Percentiles rank a stretch among this genome's conserved stretches.
phyloP scores from a whole-genome alignment of 208 protist genomes.

The Trypanosoma vivax region DNA sequence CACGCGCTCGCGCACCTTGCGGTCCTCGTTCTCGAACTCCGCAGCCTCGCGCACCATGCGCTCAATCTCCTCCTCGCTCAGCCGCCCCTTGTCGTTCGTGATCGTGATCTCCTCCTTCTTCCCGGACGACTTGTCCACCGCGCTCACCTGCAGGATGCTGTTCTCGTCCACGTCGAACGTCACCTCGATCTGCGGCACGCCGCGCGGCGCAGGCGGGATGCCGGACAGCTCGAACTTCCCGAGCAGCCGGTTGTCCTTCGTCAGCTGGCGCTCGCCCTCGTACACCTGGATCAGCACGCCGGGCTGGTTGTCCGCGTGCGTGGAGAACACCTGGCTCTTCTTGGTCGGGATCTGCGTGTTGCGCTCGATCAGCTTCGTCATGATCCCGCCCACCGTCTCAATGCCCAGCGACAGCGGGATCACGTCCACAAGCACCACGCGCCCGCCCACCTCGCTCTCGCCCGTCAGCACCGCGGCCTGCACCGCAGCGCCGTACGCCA shows the following conservation, averaged over 20 bases:
- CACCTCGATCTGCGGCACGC: constrained; percentile 5
- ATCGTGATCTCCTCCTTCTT: constrained; percentile 6
- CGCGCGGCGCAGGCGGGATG: constrained; percentile 87
- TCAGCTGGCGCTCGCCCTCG: constrained; percentile 5
- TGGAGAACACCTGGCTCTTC: constrained; percentile 5
- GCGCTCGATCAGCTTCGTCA: constrained; percentile 6
- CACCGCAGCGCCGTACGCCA: constrained; percentile 96
- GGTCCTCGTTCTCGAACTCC: constrained; percentile 33
- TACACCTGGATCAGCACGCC: constrained; percentile 6
- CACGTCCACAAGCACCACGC: constrained; percentile 51
- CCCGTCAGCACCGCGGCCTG: constrained; percentile 94
- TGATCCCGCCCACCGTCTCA: constrained; percentile 1
- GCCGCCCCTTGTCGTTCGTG: constrained; percentile 94
- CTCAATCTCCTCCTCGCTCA: constrained; percentile 93
- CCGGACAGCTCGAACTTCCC: constrained; percentile 96
- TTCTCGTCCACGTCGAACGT: constrained; percentile 5
- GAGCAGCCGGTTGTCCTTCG: constrained; percentile 95
- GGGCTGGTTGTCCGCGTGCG: constrained; percentile 3
- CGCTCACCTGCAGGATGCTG: constrained; percentile 6
- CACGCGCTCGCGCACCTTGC: constrained; percentile 14
- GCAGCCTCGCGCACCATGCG: constrained; percentile 92
- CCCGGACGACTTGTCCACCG: constrained; percentile 2
- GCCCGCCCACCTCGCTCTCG: constrained; percentile 55
- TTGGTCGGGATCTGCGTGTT: constrained; percentile 4
- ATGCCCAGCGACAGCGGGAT: constrained; percentile 4